Percentiles rank a stretch among this genome's conserved stretches.
These are phyloP conservation scores for Corynascus novoguineensis DNA, from an alignment of 495 filamentous ascomycete genomes.

Conservation along the genomic window DNA sequence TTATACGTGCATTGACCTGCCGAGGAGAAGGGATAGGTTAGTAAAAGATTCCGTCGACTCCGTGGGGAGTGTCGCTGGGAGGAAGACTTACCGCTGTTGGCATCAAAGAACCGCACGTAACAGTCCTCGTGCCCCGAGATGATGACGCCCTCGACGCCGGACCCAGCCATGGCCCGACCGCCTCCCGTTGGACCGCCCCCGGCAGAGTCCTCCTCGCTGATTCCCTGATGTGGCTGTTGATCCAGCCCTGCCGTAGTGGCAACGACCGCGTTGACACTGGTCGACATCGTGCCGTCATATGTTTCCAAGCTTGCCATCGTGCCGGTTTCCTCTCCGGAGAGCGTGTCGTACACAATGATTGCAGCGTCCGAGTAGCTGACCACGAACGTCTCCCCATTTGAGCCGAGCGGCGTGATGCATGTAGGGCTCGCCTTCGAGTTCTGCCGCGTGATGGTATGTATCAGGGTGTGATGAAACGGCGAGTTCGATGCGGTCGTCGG, in stretches of 20 bases:
- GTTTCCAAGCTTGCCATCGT: constrained; percentile 90
- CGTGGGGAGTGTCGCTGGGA: not conserved
- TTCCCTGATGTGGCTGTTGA: constrained; percentile 42
- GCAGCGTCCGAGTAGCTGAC: constrained; percentile 87
- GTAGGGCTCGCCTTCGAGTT: constrained; percentile 73
- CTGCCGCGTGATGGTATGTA: constrained; percentile 73
- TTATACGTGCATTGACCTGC: constrained; percentile 97
- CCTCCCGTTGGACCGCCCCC: constrained; percentile 71
- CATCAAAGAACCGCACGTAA: constrained; percentile 95
- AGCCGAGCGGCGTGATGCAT: constrained; percentile 80
- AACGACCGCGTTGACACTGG: constrained; percentile 87
- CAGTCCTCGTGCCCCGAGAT: constrained; percentile 94
- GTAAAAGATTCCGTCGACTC: constrained; percentile 9
- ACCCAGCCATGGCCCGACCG: constrained; percentile 50
- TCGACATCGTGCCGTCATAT: constrained; percentile 77
- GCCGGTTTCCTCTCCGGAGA: constrained; percentile 84
- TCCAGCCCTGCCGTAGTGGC: constrained; percentile 78
- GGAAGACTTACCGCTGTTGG: constrained; percentile 81
- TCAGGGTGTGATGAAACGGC: constrained; percentile 57
- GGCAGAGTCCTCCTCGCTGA: constrained; percentile 51
- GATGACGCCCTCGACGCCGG: constrained; percentile 82
- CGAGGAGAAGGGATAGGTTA: constrained; percentile 34
- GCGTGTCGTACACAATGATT: constrained; percentile 85
- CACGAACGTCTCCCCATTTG: constrained; percentile 85
- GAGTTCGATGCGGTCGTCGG: constrained; percentile 66